Percentiles rank a stretch among this genome's conserved stretches.
phyloP scores from a whole-genome alignment of 2,329 filamentous ascomycete genomes.

The Aspergillus transmontanensis region DNA sequence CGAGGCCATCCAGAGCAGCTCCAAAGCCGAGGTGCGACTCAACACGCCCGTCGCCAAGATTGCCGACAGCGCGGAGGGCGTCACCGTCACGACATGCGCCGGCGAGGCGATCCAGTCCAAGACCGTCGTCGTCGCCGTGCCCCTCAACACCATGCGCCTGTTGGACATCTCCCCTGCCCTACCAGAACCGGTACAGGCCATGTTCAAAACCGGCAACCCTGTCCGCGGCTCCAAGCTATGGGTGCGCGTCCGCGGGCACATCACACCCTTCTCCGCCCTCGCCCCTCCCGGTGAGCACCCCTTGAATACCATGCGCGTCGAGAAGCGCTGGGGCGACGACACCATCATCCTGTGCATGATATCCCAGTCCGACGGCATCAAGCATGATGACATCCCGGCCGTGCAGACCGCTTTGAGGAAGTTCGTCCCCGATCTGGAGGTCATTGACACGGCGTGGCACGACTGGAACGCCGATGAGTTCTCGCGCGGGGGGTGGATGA shows the following conservation, averaged over 20 bases:
- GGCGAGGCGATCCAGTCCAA: constrained; percentile 4
- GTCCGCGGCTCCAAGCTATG: background rate
- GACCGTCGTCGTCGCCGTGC: constrained; percentile 1
- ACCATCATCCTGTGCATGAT: constrained; percentile 17
- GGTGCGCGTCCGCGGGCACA: constrained; percentile 6
- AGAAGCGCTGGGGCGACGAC: constrained; percentile 15
- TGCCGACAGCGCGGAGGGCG: background rate
- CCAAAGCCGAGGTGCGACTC: constrained; percentile 6
- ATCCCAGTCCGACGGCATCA: constrained; percentile 14
- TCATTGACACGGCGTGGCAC: constrained; percentile 17
- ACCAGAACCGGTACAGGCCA: background rate
- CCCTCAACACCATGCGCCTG: constrained; percentile 9
- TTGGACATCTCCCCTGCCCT: constrained; percentile 8
- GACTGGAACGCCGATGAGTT: constrained; percentile 19
- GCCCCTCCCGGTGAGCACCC: constrained; percentile 14
- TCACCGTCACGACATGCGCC: constrained; percentile 9
- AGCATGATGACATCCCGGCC: constrained; percentile 5
- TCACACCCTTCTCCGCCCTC: constrained; percentile 13
- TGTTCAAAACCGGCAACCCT: constrained; percentile 14
- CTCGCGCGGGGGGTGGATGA: constrained; percentile 19
- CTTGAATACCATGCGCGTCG: constrained; percentile 13
- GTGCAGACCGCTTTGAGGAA: constrained; percentile 6
- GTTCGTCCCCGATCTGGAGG: constrained; percentile 11
- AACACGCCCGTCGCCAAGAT: constrained; percentile 2
- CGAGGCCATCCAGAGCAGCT: constrained; percentile 5